Percentiles rank a stretch among this genome's conserved stretches.
phyloP scores from a whole-genome alignment of 352 stramenopile species.

The Achlya hypogyna region DNA sequence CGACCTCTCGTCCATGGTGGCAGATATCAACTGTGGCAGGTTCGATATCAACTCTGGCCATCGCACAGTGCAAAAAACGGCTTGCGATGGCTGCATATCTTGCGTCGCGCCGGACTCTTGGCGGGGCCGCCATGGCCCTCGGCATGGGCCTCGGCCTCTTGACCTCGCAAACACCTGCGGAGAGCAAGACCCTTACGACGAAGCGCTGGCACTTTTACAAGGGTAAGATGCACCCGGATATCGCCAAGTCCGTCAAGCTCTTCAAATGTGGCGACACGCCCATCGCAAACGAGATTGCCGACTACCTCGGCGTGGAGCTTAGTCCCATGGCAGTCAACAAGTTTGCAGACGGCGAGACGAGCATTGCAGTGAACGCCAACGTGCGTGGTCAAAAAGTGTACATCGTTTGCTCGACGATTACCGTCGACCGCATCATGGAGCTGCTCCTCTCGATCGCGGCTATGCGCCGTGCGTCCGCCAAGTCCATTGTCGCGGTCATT shows the following conservation, averaged over 20 bases:
- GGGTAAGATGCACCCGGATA: slow-evolving; percentile 73
- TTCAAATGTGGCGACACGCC: slow-evolving; percentile 83
- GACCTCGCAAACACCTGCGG: background rate
- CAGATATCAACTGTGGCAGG: background rate
- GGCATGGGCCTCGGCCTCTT: background rate
- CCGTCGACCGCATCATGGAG: slow-evolving; percentile 77
- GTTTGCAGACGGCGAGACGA: slow-evolving; percentile 80
- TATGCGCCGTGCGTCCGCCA: slow-evolving; percentile 73
- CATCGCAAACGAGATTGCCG: slow-evolving; percentile 77
- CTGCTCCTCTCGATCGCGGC: slow-evolving; percentile 73
- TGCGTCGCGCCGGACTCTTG: background rate
- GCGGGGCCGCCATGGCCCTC: background rate
- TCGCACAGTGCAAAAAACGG: background rate
- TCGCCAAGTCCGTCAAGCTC: slow-evolving; percentile 80
- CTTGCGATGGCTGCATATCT: background rate
- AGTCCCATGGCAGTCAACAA: slow-evolving; percentile 77
- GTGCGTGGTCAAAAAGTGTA: slow-evolving; percentile 78
- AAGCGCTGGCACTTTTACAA: slow-evolving; percentile 86
- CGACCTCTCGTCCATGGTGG: background rate
- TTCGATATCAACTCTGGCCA: background rate
- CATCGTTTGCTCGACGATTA: slow-evolving; percentile 82
- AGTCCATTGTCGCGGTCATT: slow-evolving; percentile 82
- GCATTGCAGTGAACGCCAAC: slow-evolving; percentile 59
- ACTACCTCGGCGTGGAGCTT: slow-evolving; percentile 66
- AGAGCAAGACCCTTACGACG: slow-evolving; percentile 34